Evolutionary conservation across 2,329 filamentous ascomycete genomes (phyloP).

Genomic region (Cercospora brassicicola): DNA sequence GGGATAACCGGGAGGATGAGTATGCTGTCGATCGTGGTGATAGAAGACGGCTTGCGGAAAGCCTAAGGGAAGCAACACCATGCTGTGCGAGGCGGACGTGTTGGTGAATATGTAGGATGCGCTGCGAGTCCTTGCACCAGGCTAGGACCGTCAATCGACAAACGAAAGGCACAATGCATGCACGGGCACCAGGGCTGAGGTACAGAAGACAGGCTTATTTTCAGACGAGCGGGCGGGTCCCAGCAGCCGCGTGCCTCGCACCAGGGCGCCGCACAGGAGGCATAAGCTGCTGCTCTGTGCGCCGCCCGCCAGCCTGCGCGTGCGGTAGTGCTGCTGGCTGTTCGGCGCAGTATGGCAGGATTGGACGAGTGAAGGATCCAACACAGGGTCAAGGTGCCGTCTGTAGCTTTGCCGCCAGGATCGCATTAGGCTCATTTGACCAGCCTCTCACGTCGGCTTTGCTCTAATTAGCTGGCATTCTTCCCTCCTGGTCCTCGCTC

Average conservation of each 20-base stretch:
- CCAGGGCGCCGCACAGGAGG: constrained; percentile 23
- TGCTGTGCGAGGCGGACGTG: constrained; percentile 32
- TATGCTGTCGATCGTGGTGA: constrained; percentile 28
- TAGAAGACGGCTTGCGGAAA: constrained; percentile 26
- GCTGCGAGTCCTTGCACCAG: constrained; percentile 22
- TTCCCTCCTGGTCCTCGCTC: constrained; percentile 2
- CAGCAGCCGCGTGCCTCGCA: constrained; percentile 21
- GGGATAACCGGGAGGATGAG: constrained; percentile 30
- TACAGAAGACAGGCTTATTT: constrained; percentile 32
- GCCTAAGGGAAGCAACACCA: constrained; percentile 26
- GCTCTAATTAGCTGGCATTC: constrained; percentile 17
- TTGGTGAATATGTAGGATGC: constrained; percentile 37
- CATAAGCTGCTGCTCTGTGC: constrained; percentile 23
- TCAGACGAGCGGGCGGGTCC: constrained; percentile 25
- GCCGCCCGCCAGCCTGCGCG: constrained; percentile 2
- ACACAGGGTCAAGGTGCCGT: constrained; percentile 13
- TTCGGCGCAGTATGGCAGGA: constrained; percentile 4
- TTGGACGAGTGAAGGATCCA: constrained; percentile 8
- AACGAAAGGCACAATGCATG: constrained; percentile 26
- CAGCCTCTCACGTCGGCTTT: background rate
- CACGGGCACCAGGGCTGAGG: constrained; percentile 30
- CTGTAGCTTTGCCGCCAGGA: constrained; percentile 13
- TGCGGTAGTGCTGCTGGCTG: constrained; percentile 3
- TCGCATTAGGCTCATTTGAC: constrained; percentile 15
- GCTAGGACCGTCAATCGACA: constrained; percentile 21